These are phyloP conservation scores for Heimioporus sp. DNA, from an alignment of 768 basidiomycete genomes.

Conservation along the genomic window DNA sequence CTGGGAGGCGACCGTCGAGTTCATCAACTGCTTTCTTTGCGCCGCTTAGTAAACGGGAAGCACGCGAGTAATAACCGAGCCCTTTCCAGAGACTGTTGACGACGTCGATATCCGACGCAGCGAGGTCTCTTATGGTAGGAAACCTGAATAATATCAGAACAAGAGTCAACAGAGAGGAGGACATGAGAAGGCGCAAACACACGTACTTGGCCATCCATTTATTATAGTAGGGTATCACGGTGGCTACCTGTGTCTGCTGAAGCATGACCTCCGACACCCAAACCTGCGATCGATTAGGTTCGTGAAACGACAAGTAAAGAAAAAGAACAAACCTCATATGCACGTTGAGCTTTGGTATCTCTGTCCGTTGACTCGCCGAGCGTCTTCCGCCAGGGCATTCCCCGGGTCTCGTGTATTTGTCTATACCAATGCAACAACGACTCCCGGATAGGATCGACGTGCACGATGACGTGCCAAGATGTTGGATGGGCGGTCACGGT, in stretches of 20 bases:
- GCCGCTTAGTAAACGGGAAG: slow-evolving; percentile 77
- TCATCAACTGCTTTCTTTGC: slow-evolving; percentile 75
- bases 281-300: slow-evolving; percentile 43
- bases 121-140: slow-evolving; percentile 76
- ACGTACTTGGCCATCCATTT: slow-evolving; percentile 81
- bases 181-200: neutral
- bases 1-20: slow-evolving; percentile 68
- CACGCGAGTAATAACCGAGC: slow-evolving; percentile 87
- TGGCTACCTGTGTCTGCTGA: slow-evolving; percentile 92
- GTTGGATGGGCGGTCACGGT: slow-evolving; percentile 35
- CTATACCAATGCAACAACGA: slow-evolving; percentile 72
- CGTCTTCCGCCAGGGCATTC: slow-evolving; percentile 92
- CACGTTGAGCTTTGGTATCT: slow-evolving; percentile 75
- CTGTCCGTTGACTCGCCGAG: slow-evolving; percentile 51
- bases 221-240: slow-evolving; percentile 92
- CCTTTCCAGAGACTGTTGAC: slow-evolving; percentile 93
- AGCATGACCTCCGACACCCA: slow-evolving; percentile 95
- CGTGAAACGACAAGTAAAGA: neutral
- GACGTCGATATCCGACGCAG: slow-evolving; percentile 70
- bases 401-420: slow-evolving; percentile 58
- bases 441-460: slow-evolving; percentile 40
- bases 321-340: slow-evolving; percentile 71
- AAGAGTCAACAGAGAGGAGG: neutral
- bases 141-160: slow-evolving; percentile 46
- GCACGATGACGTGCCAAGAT: slow-evolving; percentile 48